Evolutionary conservation across 106 monocot species (phyloP).

Genomic region (Alisma plantagoaquatica): DNA sequence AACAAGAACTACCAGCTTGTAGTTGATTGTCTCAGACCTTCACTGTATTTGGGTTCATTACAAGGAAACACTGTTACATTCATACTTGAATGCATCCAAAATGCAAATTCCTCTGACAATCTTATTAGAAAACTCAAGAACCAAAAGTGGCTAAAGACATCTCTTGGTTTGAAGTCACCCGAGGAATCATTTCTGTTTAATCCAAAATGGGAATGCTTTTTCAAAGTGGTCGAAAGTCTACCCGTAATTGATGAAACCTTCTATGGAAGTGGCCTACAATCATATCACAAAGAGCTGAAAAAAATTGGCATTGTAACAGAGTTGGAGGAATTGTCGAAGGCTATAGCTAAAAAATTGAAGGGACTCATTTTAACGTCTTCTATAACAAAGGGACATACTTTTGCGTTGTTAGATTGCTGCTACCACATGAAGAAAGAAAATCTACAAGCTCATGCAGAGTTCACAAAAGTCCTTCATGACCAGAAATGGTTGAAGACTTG

Average conservation of each 20-base stretch:
- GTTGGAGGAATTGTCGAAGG: slow-evolving; percentile 24
- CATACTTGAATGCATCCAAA: slow-evolving; percentile 21
- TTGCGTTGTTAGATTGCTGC: slow-evolving; percentile 23
- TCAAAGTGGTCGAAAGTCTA: slow-evolving; percentile 22
- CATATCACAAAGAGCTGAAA: slow-evolving; percentile 25
- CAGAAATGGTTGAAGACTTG: slow-evolving; percentile 40
- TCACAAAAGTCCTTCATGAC: slow-evolving; percentile 10
- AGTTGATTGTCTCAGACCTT: slow-evolving; percentile 17
- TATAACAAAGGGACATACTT: slow-evolving; percentile 16
- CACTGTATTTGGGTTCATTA: background rate
- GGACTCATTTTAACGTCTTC: slow-evolving; percentile 3
- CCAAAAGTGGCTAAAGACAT: slow-evolving; percentile 30
- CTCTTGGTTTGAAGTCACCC: slow-evolving; percentile 25
- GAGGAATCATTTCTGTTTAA: slow-evolving; percentile 18
- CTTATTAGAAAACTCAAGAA: slow-evolving; percentile 13
- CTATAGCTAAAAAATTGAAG: slow-evolving; percentile 23
- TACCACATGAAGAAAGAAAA: slow-evolving; percentile 5
- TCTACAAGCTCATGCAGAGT: background rate
- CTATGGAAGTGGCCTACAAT: slow-evolving; percentile 19
- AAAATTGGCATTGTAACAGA: slow-evolving; percentile 22
- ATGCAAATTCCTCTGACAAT: slow-evolving; percentile 3
- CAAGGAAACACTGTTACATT: slow-evolving; percentile 16
- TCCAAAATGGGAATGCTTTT: slow-evolving; percentile 28
- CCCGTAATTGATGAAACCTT: slow-evolving; percentile 32
- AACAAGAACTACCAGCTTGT: slow-evolving; percentile 17